Percentiles rank a stretch among this genome's conserved stretches.
Conservation (phyloP, 2,329 filamentous ascomycete species). For the Phyllosticta citriasiana region DNA sequence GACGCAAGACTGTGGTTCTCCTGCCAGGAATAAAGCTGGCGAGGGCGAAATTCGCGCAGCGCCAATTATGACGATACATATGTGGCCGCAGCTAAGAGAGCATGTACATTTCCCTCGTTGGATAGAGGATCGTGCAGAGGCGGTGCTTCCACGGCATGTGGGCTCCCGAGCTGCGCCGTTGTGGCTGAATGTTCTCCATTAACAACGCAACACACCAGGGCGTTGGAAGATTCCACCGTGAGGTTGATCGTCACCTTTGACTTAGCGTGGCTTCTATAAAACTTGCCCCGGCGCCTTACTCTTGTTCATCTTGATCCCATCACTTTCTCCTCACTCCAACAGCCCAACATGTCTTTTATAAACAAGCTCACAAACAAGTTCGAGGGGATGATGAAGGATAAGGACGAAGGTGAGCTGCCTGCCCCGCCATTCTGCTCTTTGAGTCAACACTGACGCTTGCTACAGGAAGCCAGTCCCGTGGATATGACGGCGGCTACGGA, state of each 20-base stretch:
- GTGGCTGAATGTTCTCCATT: background rate
- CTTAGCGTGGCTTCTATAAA: background rate
- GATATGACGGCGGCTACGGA: conserved; percentile 12
- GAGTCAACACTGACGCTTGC: background rate
- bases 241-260: background rate
- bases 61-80: background rate
- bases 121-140: background rate
- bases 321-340: background rate
- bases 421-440: background rate
- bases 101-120: background rate
- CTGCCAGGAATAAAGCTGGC: background rate
- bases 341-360: conserved; percentile 32
- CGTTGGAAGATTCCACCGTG: background rate
- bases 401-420: conserved; percentile 17
- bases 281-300: background rate
- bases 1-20: background rate
- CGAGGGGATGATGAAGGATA: conserved; percentile 27
- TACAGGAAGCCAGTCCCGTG: conserved; percentile 5
- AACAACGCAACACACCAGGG: background rate
- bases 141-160: background rate
- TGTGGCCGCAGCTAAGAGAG: background rate
- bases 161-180: background rate
- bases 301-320: conserved; percentile 2
- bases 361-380: conserved; percentile 38
- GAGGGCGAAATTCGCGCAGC: background rate